Evolutionary conservation across 495 filamentous ascomycete genomes (phyloP).

Genomic region (Podospora appendiculata): DNA sequence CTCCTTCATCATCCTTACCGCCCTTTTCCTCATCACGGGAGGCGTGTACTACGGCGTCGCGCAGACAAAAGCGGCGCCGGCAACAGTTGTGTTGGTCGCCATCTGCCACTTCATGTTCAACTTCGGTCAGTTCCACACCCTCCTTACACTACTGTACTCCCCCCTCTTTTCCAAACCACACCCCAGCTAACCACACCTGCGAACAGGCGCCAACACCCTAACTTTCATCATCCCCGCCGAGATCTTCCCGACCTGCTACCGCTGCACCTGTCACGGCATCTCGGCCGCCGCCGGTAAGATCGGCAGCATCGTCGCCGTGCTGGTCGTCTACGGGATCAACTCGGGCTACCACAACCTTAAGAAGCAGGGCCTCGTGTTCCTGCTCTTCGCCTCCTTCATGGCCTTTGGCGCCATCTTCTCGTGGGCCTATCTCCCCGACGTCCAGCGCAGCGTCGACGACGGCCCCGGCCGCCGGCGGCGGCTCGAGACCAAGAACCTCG

Average conservation of each 20-base stretch:
- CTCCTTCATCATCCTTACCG: constrained; percentile 62
- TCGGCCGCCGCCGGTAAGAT: constrained; percentile 79
- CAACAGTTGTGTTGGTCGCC: constrained; percentile 57
- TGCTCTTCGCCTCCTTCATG: constrained; percentile 27
- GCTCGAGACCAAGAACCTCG: constrained; percentile 21
- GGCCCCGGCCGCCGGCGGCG: not conserved
- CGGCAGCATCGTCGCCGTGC: constrained; percentile 60
- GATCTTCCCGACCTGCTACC: constrained; percentile 81
- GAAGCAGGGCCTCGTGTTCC: constrained; percentile 25
- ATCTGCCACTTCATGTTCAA: constrained; percentile 84
- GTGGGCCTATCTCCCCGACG: constrained; percentile 29
- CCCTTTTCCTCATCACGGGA: constrained; percentile 70
- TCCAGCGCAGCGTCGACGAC: constrained; percentile 16
- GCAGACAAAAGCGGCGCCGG: constrained; percentile 27
- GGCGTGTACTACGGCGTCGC: constrained; percentile 55
- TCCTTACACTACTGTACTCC: not conserved
- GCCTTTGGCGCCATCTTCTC: constrained; percentile 24
- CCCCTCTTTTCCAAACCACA: not conserved
- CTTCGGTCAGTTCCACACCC: constrained; percentile 38
- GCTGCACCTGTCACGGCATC: constrained; percentile 79
- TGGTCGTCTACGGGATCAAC: constrained; percentile 42
- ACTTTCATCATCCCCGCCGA: constrained; percentile 92
- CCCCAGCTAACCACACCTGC: not conserved
- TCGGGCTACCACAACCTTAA: constrained; percentile 17
- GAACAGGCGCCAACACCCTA: constrained; percentile 65